phyloP scores from a whole-genome alignment of 1,284 basidiomycete species.

The Pseudomicrostroma phylloplanum region DNA sequence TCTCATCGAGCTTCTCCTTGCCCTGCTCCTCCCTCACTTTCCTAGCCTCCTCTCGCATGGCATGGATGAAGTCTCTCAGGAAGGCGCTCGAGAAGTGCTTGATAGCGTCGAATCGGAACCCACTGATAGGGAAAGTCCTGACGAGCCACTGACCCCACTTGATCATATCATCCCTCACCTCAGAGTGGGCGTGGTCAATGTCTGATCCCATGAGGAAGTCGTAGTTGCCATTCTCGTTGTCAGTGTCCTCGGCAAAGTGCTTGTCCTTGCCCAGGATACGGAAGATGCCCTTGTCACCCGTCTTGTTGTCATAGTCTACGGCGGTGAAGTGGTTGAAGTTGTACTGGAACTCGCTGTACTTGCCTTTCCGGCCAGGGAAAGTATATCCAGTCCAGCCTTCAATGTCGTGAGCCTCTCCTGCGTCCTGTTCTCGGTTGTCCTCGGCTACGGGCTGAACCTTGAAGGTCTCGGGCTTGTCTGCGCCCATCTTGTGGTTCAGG shows the following conservation, averaged over 20 bases:
- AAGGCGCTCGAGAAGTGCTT: slow-evolving; percentile 50
- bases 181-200: slow-evolving; percentile 77
- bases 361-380: slow-evolving; percentile 68
- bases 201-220: slow-evolving; percentile 41
- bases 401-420: slow-evolving; percentile 28
- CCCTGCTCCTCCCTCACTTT: slow-evolving; percentile 28
- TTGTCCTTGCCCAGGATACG: slow-evolving; percentile 56
- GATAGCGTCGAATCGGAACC: slow-evolving; percentile 44
- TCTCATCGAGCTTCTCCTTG: slow-evolving; percentile 28
- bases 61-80: slow-evolving; percentile 55
- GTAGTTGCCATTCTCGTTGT: slow-evolving; percentile 51
- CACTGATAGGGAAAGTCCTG: slow-evolving; percentile 34
- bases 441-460: slow-evolving; percentile 17
- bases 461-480: slow-evolving; percentile 70
- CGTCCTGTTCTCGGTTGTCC: slow-evolving; percentile 6
- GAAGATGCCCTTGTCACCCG: slow-evolving; percentile 62
- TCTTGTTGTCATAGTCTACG: slow-evolving; percentile 75
- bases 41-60: slow-evolving; percentile 53
- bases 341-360: slow-evolving; percentile 59
- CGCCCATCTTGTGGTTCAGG: slow-evolving; percentile 62
- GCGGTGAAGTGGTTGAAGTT: slow-evolving; percentile 56
- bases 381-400: slow-evolving; percentile 59
- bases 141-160: slow-evolving; percentile 60
- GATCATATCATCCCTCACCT: slow-evolving; percentile 57
- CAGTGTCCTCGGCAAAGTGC: slow-evolving; percentile 52